phyloP scores from a whole-genome alignment of 129 eudicot species.

The Mikania micrantha region DNA sequence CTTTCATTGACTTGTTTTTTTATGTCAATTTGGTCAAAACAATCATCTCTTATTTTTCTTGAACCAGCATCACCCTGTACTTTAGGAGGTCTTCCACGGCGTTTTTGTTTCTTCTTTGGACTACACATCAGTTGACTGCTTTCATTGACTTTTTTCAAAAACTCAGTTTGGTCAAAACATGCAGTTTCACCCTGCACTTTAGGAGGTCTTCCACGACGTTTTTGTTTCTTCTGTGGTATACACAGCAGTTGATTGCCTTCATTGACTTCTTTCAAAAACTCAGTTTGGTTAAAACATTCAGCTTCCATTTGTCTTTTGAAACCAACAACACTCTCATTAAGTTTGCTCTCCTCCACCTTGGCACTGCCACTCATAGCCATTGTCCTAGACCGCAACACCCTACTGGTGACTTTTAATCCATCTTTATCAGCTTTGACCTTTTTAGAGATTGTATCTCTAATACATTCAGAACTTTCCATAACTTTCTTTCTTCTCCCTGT shows the following conservation, averaged over 20 bases:
- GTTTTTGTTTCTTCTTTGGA: conserved; percentile 26
- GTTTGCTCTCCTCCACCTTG: conserved; percentile 26
- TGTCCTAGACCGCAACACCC: conserved; percentile 69
- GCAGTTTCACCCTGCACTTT: conserved; percentile 25
- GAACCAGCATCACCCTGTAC: not conserved
- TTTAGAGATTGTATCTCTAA: conserved; percentile 4
- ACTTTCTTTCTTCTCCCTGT: conserved; percentile 48
- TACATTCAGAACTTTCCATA: conserved; percentile 23
- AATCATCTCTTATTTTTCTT: conserved; percentile 29
- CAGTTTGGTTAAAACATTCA: conserved; percentile 30
- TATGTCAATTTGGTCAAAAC: conserved; percentile 22
- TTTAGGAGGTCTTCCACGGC: conserved; percentile 61
- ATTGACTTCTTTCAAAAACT: conserved; percentile 8
- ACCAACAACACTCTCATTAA: conserved; percentile 20
- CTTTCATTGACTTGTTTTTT: conserved; percentile 3
- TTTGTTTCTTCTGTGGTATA: conserved; percentile 21
- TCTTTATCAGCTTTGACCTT: conserved; percentile 22
- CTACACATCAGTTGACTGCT: not conserved
- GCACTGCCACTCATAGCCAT: conserved; percentile 25
- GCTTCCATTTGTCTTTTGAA: conserved; percentile 29
- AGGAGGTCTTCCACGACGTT: conserved; percentile 57
- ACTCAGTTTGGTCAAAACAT: conserved; percentile 22
- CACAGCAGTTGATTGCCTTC: not conserved
- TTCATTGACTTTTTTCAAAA: conserved; percentile 6
- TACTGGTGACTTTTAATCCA: conserved; percentile 16